These are phyloP conservation scores for Haplographium delicatum DNA, from an alignment of 495 filamentous ascomycete genomes.

Conservation along the genomic window DNA sequence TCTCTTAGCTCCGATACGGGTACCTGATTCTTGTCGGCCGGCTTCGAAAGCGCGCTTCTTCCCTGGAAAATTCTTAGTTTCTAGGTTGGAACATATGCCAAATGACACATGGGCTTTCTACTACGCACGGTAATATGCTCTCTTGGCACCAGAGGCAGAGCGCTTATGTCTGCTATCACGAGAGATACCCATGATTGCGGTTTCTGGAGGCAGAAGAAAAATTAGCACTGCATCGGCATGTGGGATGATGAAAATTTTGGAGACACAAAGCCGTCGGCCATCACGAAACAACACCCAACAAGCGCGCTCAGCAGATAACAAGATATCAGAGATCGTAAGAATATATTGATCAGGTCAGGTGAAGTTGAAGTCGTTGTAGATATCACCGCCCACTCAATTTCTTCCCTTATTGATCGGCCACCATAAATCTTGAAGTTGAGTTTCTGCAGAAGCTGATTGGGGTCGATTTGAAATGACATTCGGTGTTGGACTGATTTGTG, in stretches of 20 bases:
- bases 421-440: background rate
- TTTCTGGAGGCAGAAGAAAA: conserved; percentile 19
- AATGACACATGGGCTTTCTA: conserved; percentile 53
- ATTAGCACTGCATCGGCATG: conserved; percentile 17
- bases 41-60: conserved; percentile 97
- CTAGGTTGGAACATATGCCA: conserved; percentile 58
- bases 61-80: conserved; percentile 43
- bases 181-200: conserved; percentile 97
- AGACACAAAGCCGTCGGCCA: background rate
- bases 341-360: background rate
- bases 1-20: conserved; percentile 96
- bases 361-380: background rate
- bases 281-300: conserved; percentile 7
- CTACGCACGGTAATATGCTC: conserved; percentile 76
- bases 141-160: conserved; percentile 94
- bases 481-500: background rate
- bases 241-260: background rate
- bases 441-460: conserved; percentile 15
- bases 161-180: conserved; percentile 99
- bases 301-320: conserved; percentile 7
- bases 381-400: background rate
- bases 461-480: background rate
- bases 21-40: conserved; percentile 98
- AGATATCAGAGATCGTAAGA: conserved; percentile 1
- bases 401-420: conserved; percentile 1